Conservation (phyloP, 345 rosid species). For the Syzygium aromaticum region DNA sequence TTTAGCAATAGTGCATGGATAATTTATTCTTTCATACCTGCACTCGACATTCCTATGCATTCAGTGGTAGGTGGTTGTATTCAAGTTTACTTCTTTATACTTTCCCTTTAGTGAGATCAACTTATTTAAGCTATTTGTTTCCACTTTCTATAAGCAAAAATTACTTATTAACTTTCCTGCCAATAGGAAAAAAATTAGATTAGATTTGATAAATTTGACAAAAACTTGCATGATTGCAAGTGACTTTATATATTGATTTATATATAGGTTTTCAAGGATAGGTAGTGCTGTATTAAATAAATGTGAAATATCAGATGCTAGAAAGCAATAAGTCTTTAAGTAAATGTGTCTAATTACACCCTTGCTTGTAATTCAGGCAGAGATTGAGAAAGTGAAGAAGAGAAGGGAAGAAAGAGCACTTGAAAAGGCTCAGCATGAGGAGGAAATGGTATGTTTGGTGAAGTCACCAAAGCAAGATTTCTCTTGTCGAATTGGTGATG, state of each 20-base stretch:
- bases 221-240: background rate
- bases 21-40: background rate
- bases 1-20: background rate
- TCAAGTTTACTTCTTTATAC: background rate
- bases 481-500: background rate
- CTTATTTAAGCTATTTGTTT: background rate
- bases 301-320: background rate
- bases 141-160: background rate
- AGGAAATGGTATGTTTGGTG: slow-evolving; percentile 64
- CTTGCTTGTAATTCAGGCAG: slow-evolving; percentile 38
- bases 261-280: background rate
- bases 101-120: background rate
- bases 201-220: background rate
- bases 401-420: slow-evolving; percentile 95
- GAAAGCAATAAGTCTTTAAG: background rate
- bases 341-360: background rate
- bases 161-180: background rate
- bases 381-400: slow-evolving; percentile 91
- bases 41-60: background rate
- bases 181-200: background rate
- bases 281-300: background rate
- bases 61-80: background rate
- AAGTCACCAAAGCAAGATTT: background rate
- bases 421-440: slow-evolving; percentile 90
- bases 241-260: background rate